Base-by-base conservation (phyloP, 1,139 yeast genomes). In the Candida buenavistaensis region DNA sequence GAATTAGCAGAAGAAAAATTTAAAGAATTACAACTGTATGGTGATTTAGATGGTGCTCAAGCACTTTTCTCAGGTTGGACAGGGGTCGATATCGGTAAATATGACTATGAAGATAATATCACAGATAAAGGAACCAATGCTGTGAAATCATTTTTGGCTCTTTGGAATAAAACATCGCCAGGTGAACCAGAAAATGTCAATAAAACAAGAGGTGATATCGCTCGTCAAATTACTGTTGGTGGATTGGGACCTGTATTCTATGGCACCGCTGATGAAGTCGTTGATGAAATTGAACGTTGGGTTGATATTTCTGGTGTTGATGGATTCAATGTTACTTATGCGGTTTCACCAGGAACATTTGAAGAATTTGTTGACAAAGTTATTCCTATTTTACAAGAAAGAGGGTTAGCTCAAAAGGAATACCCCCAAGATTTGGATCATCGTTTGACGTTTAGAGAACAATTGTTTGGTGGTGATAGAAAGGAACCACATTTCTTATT, bases 31-130 rank as follows among this genome's bases (percentile, higher is more conserved):
- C 55, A 54, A 33, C 41, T 44, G 10, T 64, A 61, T 41, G 62
- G 64, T n/a, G 72, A 65, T 41, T 33, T 52, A 4, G 68, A 64
- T 33, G 71, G 72, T 12, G 61, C 68, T n/a, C 62, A 62, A 35
- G 68, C 67, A 2, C 52, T 64, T 31, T 54, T 64, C 32, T 53
- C 66, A 31, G 66, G 66, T 4, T 62, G 66, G 61, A 62, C 68
- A 0, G 67, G 67, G 14, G 55, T 62, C 32, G 69, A 64, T 39
- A 50, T 64, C 22, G 51, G 54, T 14, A 45, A 60, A 35, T 64
- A 51, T 39, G 55, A 44, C 10, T 41, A 46, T 35, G 63, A 58
- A 19, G 57, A 62, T 33, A 66, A 59, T 35, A 46, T 63, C 19
- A 46, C 49, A 25, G 51, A 53, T 17, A 59, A 51, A 15, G 59